Conservation (phyloP, 176 grass and related monocot species). For the Eleusine indica region DNA sequence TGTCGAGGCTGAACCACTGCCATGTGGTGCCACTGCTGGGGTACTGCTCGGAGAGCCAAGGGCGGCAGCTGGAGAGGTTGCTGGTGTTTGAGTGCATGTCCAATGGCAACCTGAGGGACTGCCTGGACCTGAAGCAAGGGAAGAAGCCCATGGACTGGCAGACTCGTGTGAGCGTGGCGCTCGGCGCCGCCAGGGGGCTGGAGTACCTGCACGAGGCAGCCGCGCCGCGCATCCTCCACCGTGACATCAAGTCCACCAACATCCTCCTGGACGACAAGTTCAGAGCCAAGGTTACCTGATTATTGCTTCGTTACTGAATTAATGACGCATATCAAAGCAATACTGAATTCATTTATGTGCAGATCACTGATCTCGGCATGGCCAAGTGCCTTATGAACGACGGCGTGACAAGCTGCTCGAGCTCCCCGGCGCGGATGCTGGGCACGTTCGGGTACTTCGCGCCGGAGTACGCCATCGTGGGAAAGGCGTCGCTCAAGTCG, state of each 20-base stretch:
- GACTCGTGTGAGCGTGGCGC: slow-evolving; percentile 71
- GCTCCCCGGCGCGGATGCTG: slow-evolving; percentile 90
- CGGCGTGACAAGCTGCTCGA: slow-evolving; percentile 80
- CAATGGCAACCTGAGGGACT: slow-evolving; percentile 90
- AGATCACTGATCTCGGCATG: slow-evolving; percentile 99
- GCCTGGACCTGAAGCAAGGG: slow-evolving; percentile 70
- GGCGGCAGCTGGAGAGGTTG: slow-evolving; percentile 74
- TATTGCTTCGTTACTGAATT: not conserved
- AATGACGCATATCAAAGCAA: not conserved
- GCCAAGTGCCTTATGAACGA: slow-evolving; percentile 89
- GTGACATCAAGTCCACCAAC: slow-evolving; percentile 97
- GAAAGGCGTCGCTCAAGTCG: slow-evolving; percentile 92
- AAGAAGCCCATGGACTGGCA: slow-evolving; percentile 82
- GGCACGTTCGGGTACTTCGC: slow-evolving; percentile 99
- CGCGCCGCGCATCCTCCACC: slow-evolving; percentile 87
- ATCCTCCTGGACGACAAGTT: slow-evolving; percentile 83
- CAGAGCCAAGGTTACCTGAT: slow-evolving; percentile 62
- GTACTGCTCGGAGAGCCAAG: slow-evolving; percentile 85
- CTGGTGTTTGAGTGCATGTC: slow-evolving; percentile 90
- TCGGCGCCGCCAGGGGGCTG: slow-evolving; percentile 78
- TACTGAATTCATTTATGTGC: not conserved
- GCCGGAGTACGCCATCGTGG: slow-evolving; percentile 94
- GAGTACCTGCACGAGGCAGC: slow-evolving; percentile 99
- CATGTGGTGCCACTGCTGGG: slow-evolving; percentile 92
- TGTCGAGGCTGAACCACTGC: slow-evolving; percentile 93